Evolutionary conservation across 1,139 yeast genomes (phyloP).

Genomic region (Taiozyma sp.): DNA sequence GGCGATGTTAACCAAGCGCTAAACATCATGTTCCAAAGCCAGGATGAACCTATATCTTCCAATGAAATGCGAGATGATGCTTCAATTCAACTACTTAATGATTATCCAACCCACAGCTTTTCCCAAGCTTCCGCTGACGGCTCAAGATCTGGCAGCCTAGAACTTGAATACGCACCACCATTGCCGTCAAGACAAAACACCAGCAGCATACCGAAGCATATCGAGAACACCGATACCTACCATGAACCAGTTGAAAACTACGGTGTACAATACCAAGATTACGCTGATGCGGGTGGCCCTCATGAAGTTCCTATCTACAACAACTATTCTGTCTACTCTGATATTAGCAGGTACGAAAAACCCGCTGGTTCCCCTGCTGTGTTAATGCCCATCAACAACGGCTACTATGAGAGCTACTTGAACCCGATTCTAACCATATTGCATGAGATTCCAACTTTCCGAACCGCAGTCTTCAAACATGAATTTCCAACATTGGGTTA

Average conservation of each 20-base stretch:
- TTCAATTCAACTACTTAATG: background rate
- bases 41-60: background rate
- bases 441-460: slow-evolving; percentile 37
- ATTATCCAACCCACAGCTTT: background rate
- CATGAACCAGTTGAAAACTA: background rate
- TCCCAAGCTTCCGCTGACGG: background rate
- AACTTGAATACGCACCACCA: background rate
- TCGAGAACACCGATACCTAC: background rate
- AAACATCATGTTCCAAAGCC: slow-evolving; percentile 2
- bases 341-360: slow-evolving; percentile 21
- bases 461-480: slow-evolving; percentile 30
- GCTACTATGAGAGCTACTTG: slow-evolving; percentile 27
- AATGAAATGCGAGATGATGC: background rate
- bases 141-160: background rate
- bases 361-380: slow-evolving; percentile 26
- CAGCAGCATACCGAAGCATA: slow-evolving; percentile 8
- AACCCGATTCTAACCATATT: slow-evolving; percentile 40
- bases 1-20: slow-evolving; percentile 2
- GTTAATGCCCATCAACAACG: slow-evolving; percentile 32
- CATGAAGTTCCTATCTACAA: background rate
- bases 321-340: slow-evolving; percentile 25
- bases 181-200: slow-evolving; percentile 7
- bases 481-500: slow-evolving; percentile 35
- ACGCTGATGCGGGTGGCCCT: background rate
- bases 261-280: background rate